Percentiles rank a stretch among this genome's conserved stretches.
phyloP scores from a whole-genome alignment of 306 rosid species.

The Acacia crassicarpa region DNA sequence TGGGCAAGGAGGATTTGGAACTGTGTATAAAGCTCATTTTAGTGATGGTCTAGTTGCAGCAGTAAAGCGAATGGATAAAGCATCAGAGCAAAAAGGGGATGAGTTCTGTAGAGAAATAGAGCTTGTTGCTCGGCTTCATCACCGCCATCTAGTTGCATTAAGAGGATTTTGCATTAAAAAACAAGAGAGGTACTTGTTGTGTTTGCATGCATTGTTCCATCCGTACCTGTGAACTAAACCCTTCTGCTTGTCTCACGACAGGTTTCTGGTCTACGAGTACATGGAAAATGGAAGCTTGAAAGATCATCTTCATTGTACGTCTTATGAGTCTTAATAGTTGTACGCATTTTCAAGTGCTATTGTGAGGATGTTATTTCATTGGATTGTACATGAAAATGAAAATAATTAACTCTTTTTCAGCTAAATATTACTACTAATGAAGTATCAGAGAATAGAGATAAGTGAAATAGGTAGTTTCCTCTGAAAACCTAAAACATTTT shows the following conservation, averaged over 20 bases:
- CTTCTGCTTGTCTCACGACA: constrained; percentile 46
- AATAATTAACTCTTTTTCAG: background rate
- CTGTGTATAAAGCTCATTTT: constrained; percentile 86
- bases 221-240: constrained; percentile 29
- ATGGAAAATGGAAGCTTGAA: constrained; percentile 98
- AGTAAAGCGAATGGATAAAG: constrained; percentile 83
- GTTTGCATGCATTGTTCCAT: constrained; percentile 27
- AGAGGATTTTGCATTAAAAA: constrained; percentile 81
- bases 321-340: constrained; percentile 30
- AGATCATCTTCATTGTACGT: constrained; percentile 97
- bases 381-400: constrained; percentile 1
- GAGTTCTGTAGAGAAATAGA: constrained; percentile 92
- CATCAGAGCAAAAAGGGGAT: constrained; percentile 84
- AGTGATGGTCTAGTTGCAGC: constrained; percentile 75
- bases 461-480: constrained; percentile 19
- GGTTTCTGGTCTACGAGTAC: constrained; percentile 92
- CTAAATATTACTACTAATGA: constrained; percentile 5
- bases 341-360: constrained; percentile 16
- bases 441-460: constrained; percentile 8
- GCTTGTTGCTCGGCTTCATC: constrained; percentile 93
- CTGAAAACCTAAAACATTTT: constrained; percentile 7
- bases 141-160: constrained; percentile 92
- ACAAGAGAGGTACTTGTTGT: constrained; percentile 69
- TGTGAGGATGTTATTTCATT: constrained; percentile 4
- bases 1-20: constrained; percentile 98